A percentile compares a stretch with the other conserved stretches of the same genome.
Conservation (phyloP, 352 stramenopile species). For the Globisporangium camurandrum region DNA sequence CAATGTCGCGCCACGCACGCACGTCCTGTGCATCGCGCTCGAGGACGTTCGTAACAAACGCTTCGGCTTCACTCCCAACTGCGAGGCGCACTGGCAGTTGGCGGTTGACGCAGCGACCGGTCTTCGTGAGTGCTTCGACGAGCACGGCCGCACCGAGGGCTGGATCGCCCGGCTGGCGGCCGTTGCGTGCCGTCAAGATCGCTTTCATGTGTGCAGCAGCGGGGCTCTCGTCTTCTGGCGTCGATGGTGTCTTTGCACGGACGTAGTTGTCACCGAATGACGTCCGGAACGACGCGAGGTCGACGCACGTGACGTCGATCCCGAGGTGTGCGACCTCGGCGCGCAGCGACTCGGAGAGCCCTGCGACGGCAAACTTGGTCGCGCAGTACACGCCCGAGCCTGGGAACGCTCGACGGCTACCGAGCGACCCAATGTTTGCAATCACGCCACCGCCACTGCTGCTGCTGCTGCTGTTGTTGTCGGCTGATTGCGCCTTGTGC, state of each 20-base stretch:
- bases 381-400: constrained; percentile 27
- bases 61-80: neutral
- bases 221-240: constrained; percentile 16
- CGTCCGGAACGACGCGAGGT: constrained; percentile 32
- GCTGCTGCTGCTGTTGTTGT: too few species aligned
- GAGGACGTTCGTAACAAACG: constrained; percentile 1
- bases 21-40: constrained; percentile 3
- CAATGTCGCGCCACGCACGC: neutral
- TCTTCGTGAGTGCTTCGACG: constrained; percentile 16
- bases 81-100: constrained; percentile 7
- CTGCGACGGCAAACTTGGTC: constrained; percentile 35
- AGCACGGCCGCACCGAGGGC: constrained; percentile 5
- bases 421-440: constrained; percentile 29
- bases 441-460: too few species aligned
- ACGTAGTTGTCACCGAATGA: constrained; percentile 23
- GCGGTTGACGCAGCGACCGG: constrained; percentile 6
- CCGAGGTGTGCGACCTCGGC: constrained; percentile 23
- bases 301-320: constrained; percentile 32
- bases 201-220: constrained; percentile 16
- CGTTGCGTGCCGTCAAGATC: constrained; percentile 3
- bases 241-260: constrained; percentile 12
- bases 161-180: constrained; percentile 7
- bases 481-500: too few species aligned
- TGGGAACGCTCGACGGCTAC: constrained; percentile 19
- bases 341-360: constrained; percentile 23